phyloP scores from a whole-genome alignment of 331 rosid genomes.

The Malus hybrid region DNA sequence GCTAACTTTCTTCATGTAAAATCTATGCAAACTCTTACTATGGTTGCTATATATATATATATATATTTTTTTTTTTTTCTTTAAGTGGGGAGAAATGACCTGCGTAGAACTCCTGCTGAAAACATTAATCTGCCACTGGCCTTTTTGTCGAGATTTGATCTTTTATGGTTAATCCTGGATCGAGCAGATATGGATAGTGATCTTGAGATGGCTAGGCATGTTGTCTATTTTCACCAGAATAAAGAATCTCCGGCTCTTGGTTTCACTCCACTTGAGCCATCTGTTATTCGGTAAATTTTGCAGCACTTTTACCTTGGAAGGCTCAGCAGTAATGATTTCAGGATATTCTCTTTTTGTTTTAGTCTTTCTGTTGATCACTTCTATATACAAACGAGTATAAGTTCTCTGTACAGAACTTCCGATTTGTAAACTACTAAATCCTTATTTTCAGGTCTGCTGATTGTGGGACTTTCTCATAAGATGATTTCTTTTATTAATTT shows the following conservation, averaged over 20 bases:
- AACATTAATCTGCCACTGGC: too few relatives aligned
- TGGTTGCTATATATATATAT: neutral
- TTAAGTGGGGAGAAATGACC: constrained; percentile 96
- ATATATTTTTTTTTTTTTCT: too few relatives aligned
- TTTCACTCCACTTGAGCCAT: constrained; percentile 94
- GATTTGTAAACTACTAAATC: neutral
- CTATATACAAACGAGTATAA: neutral
- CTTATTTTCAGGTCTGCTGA: neutral
- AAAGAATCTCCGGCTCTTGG: constrained; percentile 89
- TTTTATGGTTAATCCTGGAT: constrained; percentile 94
- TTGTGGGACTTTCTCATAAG: neutral
- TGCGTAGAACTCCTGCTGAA: constrained; percentile 95
- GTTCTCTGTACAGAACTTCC: neutral
- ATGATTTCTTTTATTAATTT: neutral
- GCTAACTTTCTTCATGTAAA: neutral
- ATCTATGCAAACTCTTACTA: constrained; percentile 17
- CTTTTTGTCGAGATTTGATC: constrained; percentile 87
- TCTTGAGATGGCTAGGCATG: constrained; percentile 97
- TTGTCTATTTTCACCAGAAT: constrained; percentile 85
- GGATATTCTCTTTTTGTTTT: neutral
- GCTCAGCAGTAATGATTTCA: neutral
- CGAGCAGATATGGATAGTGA: constrained; percentile 96
- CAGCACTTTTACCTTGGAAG: neutral
- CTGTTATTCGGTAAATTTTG: constrained; percentile 65
- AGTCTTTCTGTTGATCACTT: neutral